phyloP scores from a whole-genome alignment of 1,139 yeast genomes.

The Spathaspora sp. region DNA sequence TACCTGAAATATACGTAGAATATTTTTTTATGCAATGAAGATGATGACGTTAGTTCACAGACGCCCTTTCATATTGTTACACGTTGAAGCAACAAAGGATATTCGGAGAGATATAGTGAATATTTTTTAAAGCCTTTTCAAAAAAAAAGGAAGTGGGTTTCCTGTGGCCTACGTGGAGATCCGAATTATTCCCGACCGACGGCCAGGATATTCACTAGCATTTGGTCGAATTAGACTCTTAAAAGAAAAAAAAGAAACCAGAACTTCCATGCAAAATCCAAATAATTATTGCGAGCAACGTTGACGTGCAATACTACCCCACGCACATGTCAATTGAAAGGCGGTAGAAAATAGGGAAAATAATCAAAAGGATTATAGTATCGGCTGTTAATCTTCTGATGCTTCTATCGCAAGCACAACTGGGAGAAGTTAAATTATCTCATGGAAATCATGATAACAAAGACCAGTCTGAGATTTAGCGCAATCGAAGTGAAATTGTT shows the following conservation, averaged over 20 bases:
- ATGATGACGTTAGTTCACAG: background rate
- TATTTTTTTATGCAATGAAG: conserved; percentile 1
- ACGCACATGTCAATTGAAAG: background rate
- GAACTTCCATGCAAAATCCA: background rate
- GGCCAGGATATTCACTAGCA: background rate
- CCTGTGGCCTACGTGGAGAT: background rate
- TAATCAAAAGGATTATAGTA: background rate
- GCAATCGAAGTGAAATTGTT: conserved; percentile 1
- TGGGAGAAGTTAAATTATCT: background rate
- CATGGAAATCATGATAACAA: conserved; percentile 1
- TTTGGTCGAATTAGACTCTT: background rate
- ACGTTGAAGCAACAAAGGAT: background rate
- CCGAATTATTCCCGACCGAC: background rate
- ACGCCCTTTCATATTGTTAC: background rate
- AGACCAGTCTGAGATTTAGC: background rate
- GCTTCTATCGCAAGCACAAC: background rate
- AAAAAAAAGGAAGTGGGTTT: background rate
- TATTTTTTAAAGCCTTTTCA: background rate
- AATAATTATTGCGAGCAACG: background rate
- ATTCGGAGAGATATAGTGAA: background rate
- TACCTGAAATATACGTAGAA: background rate
- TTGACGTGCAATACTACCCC: background rate
- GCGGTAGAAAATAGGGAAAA: background rate
- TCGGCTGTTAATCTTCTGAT: background rate
- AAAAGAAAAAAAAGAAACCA: background rate